Conservation (phyloP, 2,329 filamentous ascomycete species). For the Cordyceps cateniannulata region DNA sequence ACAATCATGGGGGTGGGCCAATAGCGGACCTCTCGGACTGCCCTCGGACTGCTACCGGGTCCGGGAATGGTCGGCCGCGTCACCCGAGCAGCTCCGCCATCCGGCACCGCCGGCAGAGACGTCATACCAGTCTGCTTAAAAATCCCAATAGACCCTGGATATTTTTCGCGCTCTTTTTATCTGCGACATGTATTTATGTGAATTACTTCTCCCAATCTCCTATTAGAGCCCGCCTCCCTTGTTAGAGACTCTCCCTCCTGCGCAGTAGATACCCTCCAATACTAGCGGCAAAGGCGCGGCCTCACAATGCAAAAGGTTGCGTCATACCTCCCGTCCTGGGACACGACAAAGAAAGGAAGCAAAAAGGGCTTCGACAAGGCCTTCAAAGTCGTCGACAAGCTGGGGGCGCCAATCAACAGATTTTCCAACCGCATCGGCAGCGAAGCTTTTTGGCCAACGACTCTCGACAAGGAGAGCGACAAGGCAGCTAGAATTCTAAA, state of each 20-base stretch:
- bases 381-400: constrained; percentile 46
- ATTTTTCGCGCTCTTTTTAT: not conserved
- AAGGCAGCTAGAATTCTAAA: constrained; percentile 80
- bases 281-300: not conserved
- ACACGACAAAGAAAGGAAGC: constrained; percentile 44
- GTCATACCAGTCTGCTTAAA: constrained; percentile 7
- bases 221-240: not conserved
- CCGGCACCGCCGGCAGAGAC: constrained; percentile 6
- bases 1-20: too few relatives aligned
- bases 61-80: constrained; percentile 6
- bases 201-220: not conserved
- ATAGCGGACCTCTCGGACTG: not conserved
- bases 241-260: too few relatives aligned
- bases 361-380: constrained; percentile 70
- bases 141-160: not conserved
- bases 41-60: not conserved
- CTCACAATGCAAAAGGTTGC: constrained; percentile 29
- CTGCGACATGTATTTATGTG: not conserved
- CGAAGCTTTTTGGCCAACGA: constrained; percentile 81
- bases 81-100: constrained; percentile 7
- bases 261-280: too few relatives aligned
- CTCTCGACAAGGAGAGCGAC: constrained; percentile 82
- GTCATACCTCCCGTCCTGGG: constrained; percentile 39
- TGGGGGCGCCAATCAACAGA: constrained; percentile 69
- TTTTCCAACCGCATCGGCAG: constrained; percentile 75